These are phyloP conservation scores for Beauveria sp. DNA, from an alignment of 2,329 filamentous ascomycete species.

Conservation along the genomic window DNA sequence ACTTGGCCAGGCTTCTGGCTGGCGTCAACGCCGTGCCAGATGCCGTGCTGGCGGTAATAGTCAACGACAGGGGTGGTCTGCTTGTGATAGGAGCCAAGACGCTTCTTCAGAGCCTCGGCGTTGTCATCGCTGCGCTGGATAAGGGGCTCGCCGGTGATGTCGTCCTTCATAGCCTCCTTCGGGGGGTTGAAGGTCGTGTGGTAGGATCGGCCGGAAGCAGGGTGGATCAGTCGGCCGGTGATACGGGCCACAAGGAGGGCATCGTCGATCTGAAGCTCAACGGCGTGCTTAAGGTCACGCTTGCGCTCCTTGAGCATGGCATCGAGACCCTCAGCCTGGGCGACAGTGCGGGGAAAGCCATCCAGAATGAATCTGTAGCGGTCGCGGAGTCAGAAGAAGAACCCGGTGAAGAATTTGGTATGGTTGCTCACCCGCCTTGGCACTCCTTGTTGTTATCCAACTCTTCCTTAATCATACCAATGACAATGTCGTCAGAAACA, in stretches of 20 bases:
- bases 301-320: slow-evolving; percentile 73
- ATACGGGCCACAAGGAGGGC: slow-evolving; percentile 88
- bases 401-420: background rate
- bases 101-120: slow-evolving; percentile 90
- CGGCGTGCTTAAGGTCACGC: slow-evolving; percentile 85
- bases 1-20: slow-evolving; percentile 93
- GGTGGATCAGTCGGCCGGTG: slow-evolving; percentile 91
- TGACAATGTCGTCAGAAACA: slow-evolving; percentile 97
- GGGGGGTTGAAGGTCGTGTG: slow-evolving; percentile 99
- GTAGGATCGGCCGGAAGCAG: slow-evolving; percentile 91
- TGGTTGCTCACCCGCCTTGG: slow-evolving; percentile 72
- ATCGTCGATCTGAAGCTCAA: slow-evolving; percentile 97
- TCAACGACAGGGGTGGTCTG: slow-evolving; percentile 89
- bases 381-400: background rate
- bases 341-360: slow-evolving; percentile 93
- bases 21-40: slow-evolving; percentile 93
- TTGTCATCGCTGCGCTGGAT: slow-evolving; percentile 97
- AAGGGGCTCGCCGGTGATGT: slow-evolving; percentile 91
- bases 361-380: slow-evolving; percentile 85
- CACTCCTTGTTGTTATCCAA: slow-evolving; percentile 90
- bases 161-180: slow-evolving; percentile 88
- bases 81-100: slow-evolving; percentile 83
- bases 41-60: slow-evolving; percentile 96
- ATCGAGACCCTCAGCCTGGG: slow-evolving; percentile 91
- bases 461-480: slow-evolving; percentile 99